Evolutionary conservation across 768 basidiomycete species (phyloP), one percentile per base, ranked within the genome.

Genomic region (Asterophora lycoperdoides): DNA sequence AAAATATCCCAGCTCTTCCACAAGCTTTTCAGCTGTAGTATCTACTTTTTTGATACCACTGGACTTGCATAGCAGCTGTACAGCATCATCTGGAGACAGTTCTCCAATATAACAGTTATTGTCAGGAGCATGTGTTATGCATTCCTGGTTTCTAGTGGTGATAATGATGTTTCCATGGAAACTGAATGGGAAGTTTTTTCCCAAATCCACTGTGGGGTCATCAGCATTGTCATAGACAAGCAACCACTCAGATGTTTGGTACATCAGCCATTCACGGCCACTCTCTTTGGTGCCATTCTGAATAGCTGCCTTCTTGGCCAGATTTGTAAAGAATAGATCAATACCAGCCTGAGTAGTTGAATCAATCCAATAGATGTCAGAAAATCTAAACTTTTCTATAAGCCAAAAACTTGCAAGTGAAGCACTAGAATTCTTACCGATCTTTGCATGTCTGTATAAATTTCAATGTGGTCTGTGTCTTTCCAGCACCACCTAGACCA

Each of bases 81-180:
- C 29, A 26, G 44, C 44, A 23, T 51, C 40, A 5, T 46, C n/a
- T 10, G 17, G 2, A 8, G 8, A 3, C 32, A 51, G n/a, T 3
- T 46, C 17, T 15, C 14, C 15, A 23, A 51, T n/a, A 14, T 30
- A 13, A 26, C 20, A 13, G 2, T 29, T n/a, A 8, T 33, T 7
- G 17, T n/a, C 2, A 1, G 34, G 20, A 13, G 45, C 39, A 29
- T 42, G 29, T 7, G 3, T 19, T n/a, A 0, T 20, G 11, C 20
- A 37, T 32, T 20, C 19, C 19, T 28, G 17, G 35, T 45, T 39
- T 20, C 44, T n/a, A 6, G 37, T 51, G 18, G 50, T 51, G 29
- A 46, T 46, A 8, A 51, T n/a, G n/a, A 51, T 42, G 42, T 46
- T 51, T 4, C 50, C 50, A 41, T 51, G 32, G n/a, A 14, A 26